These are phyloP conservation scores for Thielaviopsis punctulata DNA, from an alignment of 2,329 filamentous ascomycete species.

Conservation along the genomic window DNA sequence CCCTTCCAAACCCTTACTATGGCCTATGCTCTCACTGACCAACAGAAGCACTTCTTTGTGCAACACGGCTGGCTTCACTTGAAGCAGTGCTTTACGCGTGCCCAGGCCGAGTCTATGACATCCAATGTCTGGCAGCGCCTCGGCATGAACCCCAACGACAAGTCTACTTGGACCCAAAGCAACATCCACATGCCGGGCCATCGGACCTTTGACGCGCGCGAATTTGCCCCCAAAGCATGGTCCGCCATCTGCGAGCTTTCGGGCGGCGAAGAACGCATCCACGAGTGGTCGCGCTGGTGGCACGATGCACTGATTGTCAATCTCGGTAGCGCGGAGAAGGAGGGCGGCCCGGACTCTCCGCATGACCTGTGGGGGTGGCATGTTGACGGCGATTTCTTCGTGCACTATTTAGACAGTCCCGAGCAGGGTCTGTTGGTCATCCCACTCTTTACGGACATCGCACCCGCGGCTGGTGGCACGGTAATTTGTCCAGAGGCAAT, in stretches of 20 bases:
- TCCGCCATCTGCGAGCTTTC: conserved; percentile 47
- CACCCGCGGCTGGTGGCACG: conserved; percentile 43
- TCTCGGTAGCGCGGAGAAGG: conserved; percentile 37
- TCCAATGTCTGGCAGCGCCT: conserved; percentile 44
- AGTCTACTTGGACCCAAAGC: conserved; percentile 44
- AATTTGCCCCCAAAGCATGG: conserved; percentile 50
- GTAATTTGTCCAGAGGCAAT: conserved; percentile 45
- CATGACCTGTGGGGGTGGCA: conserved; percentile 43
- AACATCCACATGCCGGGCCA: conserved; percentile 49
- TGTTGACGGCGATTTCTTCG: conserved; percentile 56
- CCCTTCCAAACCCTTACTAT: background rate
- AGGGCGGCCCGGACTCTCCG: conserved; percentile 32
- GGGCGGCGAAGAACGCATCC: conserved; percentile 41
- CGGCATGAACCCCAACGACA: conserved; percentile 45
- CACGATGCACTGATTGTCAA: conserved; percentile 54
- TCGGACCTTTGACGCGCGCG: conserved; percentile 31
- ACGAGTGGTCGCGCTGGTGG: conserved; percentile 36
- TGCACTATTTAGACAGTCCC: conserved; percentile 52
- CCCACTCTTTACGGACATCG: conserved; percentile 48
- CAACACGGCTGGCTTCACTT: conserved; percentile 22
- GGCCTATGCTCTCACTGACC: conserved; percentile 19
- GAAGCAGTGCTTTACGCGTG: conserved; percentile 21
- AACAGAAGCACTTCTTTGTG: conserved; percentile 25
- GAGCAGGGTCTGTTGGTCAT: conserved; percentile 55
- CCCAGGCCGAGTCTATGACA: conserved; percentile 21